Base-by-base conservation (phyloP, 352 stramenopile genomes). In the Aphanomyces stellatus region DNA sequence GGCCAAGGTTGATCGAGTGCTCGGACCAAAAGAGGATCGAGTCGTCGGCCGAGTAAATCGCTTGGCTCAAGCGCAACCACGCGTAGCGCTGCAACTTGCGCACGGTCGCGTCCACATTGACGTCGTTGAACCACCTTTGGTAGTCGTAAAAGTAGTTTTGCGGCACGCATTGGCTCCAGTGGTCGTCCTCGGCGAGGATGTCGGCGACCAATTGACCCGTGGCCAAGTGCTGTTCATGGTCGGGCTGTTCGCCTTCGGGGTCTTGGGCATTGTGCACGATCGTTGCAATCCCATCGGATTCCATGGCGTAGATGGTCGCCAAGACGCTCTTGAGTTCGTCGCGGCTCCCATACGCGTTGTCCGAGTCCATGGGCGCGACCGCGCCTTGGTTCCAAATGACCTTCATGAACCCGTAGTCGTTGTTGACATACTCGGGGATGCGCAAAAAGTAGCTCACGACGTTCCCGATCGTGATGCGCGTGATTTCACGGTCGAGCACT, bases 391-490 rank as follows among this genome's bases (percentile, higher is more conserved):
- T 11, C 11, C 7, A 19, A 11, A 19, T 22, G 8, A 64, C 13
- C 8, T 46, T 25, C 19, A 19, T n/a, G 3, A 64, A 30, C 8
- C 25, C 56, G 17, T 10, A 2, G n/a, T n/a, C n/a, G n/a, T n/a
- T n/a, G n/a, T n/a, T n/a, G n/a, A n/a, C n/a, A n/a, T n/a, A n/a
- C 22, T 64, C 56, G 24, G 30, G 24, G 24, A 64, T 24, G n/a
- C 56, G 30, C 10, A 64, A 53, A 3, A 64, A 64, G 56, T 64
- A 64, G 30, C 51, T 30, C 22, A 64, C 56, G 3, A 35, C 30
- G 41, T 64, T 64, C 25, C 56, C 56, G 15, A 64, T 30, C 10
- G 25, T 46, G 30, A 51, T 24, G 37, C 1, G 13, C 1, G 37
- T 46, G 11, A 24, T 30, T n/a, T 35, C 15, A 7, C 24, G 8